Conservation (phyloP, 108 stramenopile species). For the Parmales sp. region DNA sequence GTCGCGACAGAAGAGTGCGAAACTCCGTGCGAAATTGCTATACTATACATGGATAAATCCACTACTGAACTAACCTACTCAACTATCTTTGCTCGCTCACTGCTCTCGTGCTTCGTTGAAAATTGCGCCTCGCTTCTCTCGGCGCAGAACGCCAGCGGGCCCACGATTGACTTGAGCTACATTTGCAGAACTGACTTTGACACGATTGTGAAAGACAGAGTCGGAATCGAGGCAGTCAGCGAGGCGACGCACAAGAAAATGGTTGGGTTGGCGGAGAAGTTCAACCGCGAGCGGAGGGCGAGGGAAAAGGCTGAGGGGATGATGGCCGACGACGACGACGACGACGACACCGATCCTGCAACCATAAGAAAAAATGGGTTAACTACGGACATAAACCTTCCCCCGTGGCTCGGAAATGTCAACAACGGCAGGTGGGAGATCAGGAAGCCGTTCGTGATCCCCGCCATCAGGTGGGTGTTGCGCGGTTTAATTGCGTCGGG, state of each 20-base stretch:
- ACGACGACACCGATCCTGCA: background rate
- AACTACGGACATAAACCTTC: conserved; percentile 46
- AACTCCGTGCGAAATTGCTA: no score
- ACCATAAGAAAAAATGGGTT: background rate
- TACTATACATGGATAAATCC: no score
- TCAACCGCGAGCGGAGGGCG: background rate
- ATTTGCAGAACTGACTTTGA: background rate
- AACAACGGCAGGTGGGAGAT: conserved; percentile 60
- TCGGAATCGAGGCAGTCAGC: background rate
- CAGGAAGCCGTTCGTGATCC: conserved; percentile 44
- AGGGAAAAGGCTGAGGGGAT: background rate
- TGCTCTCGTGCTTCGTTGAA: no score
- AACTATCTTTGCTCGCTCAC: no score
- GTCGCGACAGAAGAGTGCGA: no score
- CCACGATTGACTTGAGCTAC: background rate
- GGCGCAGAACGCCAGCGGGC: no score
- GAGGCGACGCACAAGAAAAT: background rate
- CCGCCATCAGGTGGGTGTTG: conserved; percentile 69
- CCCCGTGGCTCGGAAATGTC: conserved; percentile 68
- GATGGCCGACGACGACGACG: background rate
- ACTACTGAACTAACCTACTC: no score
- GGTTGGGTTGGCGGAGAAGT: background rate
- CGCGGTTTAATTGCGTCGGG: conserved; percentile 65
- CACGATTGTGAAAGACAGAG: background rate
- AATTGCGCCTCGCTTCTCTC: no score